Evolutionary conservation across 1,139 yeast genomes (phyloP).

Genomic region (Magnusiomyces magnusii): DNA sequence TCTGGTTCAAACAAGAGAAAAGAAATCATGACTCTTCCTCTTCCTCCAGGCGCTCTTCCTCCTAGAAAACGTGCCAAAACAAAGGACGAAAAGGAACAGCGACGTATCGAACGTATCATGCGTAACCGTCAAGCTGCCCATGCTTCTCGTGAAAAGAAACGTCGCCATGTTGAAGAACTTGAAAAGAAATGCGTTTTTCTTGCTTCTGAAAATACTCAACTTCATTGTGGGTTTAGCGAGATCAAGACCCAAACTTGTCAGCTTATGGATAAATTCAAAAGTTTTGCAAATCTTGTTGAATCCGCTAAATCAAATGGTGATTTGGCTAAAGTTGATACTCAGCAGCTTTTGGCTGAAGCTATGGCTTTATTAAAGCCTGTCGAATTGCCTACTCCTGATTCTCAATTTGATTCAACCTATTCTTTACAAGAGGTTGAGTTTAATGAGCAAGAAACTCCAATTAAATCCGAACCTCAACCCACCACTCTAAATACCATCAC

Average conservation of each 20-base stretch:
- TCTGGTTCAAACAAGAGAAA: slow-evolving; percentile 25
- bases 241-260: slow-evolving; percentile 19
- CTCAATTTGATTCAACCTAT: not conserved
- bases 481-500: not conserved
- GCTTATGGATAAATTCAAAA: slow-evolving; percentile 26
- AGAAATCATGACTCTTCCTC: slow-evolving; percentile 30
- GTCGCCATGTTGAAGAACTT: slow-evolving; percentile 80
- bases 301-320: slow-evolving; percentile 23
- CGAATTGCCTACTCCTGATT: not conserved
- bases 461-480: not conserved
- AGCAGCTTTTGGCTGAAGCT: not conserved
- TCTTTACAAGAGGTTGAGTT: not conserved
- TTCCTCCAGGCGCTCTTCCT: slow-evolving; percentile 50
- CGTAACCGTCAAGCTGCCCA: slow-evolving; percentile 97
- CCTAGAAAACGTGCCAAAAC: slow-evolving; percentile 97
- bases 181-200: slow-evolving; percentile 42
- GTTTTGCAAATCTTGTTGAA: slow-evolving; percentile 25
- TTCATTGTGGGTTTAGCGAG: slow-evolving; percentile 24
- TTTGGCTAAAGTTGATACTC: slow-evolving; percentile 10
- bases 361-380: slow-evolving; percentile 6
- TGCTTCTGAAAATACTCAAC: slow-evolving; percentile 26
- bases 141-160: slow-evolving; percentile 93
- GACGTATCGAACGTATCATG: slow-evolving; percentile 84
- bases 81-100: slow-evolving; percentile 93
- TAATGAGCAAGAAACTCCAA: not conserved